phyloP scores from a whole-genome alignment of 345 rosid species.

The Gossypium raimondii region DNA sequence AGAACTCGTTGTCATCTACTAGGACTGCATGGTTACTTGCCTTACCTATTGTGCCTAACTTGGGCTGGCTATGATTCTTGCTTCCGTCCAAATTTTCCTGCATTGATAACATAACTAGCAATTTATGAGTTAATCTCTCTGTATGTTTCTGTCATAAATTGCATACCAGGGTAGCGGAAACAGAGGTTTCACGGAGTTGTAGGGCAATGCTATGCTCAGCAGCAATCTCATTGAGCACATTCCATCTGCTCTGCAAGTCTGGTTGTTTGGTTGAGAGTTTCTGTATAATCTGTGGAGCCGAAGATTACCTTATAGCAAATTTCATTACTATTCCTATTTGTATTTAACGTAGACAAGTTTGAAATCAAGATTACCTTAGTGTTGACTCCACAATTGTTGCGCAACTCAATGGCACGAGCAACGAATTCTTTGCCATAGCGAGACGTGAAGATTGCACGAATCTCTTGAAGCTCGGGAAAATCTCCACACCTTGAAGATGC shows the following conservation, averaged over 20 bases:
- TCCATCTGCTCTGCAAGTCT: constrained; percentile 48
- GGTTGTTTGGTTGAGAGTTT: constrained; percentile 62
- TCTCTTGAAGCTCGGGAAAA: constrained; percentile 84
- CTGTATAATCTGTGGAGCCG: constrained; percentile 42
- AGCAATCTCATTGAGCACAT: constrained; percentile 65
- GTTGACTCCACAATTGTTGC: constrained; percentile 25
- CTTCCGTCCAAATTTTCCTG: constrained; percentile 28
- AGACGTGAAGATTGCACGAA: constrained; percentile 57
- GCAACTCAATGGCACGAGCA: constrained; percentile 69
- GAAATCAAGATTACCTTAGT: constrained; percentile 36
- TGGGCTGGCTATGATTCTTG: constrained; percentile 8
- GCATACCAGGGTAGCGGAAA: constrained; percentile 38
- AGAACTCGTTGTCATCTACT: constrained; percentile 17
- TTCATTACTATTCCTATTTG: not conserved
- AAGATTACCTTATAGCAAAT: not conserved
- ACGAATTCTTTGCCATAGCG: constrained; percentile 78
- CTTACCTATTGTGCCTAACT: constrained; percentile 9
- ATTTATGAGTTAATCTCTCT: not conserved
- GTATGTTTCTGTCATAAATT: not conserved
- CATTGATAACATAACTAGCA: constrained; percentile 17
- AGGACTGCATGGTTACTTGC: constrained; percentile 8
- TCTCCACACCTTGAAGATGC: constrained; percentile 67
- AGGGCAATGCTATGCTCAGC: constrained; percentile 50
- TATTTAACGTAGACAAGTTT: not conserved
- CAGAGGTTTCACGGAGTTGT: constrained; percentile 40